Evolutionary conservation across 768 basidiomycete genomes (phyloP).

Genomic region (Agrocybe chaxingu): DNA sequence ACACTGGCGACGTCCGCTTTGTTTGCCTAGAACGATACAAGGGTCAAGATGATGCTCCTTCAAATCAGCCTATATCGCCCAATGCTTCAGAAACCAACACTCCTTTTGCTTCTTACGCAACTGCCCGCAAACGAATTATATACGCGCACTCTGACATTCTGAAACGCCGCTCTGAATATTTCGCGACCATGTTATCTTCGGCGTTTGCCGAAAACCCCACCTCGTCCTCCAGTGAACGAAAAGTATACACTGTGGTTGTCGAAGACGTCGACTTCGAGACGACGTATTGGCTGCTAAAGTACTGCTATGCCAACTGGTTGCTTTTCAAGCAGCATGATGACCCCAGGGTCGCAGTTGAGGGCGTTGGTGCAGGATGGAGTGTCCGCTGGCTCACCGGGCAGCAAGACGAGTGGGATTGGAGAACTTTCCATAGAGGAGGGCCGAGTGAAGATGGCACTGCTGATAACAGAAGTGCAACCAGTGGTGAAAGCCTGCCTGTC

Average conservation of each 20-base stretch:
- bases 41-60: conserved; percentile 10
- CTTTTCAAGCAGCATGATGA: conserved; percentile 69
- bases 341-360: conserved; percentile 62
- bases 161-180: conserved; percentile 72
- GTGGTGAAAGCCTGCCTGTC: conserved; percentile 43
- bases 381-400: conserved; percentile 50
- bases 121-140: conserved; percentile 68
- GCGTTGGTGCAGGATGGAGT: conserved; percentile 65
- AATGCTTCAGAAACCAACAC: conserved; percentile 43
- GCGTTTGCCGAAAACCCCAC: conserved; percentile 60
- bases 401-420: conserved; percentile 71
- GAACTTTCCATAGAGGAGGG: conserved; percentile 43
- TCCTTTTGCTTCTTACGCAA: conserved; percentile 38
- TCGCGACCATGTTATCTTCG: conserved; percentile 69
- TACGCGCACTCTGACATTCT: conserved; percentile 82
- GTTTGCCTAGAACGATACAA: conserved; percentile 59
- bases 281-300: conserved; percentile 77
- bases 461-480: conserved; percentile 48
- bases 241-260: conserved; percentile 63
- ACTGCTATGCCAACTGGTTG: conserved; percentile 73
- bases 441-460: conserved; percentile 27
- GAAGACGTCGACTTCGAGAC: conserved; percentile 79
- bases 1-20: conserved; percentile 77
- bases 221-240: conserved; percentile 42
- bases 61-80: conserved; percentile 22